phyloP scores from a whole-genome alignment of 169 alveolate genomes.

The Miamiensis avidus region DNA sequence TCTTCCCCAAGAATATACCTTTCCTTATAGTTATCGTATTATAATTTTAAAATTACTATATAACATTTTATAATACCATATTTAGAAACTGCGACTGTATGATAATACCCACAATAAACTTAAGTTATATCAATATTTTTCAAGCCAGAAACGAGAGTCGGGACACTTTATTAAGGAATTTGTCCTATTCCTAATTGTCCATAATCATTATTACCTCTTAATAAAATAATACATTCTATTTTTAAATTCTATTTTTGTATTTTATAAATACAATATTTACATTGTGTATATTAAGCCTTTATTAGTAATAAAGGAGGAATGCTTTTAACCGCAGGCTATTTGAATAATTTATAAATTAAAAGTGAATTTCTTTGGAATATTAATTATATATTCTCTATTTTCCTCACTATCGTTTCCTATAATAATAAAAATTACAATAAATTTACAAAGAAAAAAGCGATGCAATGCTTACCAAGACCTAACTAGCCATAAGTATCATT shows the following conservation, averaged over 20 bases:
- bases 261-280: too few species aligned
- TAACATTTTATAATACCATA: background rate
- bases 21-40: background rate
- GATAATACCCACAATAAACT: background rate
- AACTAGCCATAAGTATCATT: background rate
- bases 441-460: too few species aligned
- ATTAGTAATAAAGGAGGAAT: background rate
- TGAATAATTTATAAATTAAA: too few species aligned
- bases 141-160: background rate
- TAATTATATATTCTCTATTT: too few species aligned
- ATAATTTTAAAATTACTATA: too few species aligned
- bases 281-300: background rate
- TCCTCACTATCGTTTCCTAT: background rate
- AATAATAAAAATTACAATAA: too few species aligned
- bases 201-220: background rate
- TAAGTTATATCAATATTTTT: too few species aligned
- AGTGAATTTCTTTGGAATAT: background rate
- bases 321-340: background rate
- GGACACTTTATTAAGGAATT: background rate
- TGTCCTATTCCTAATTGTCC: background rate
- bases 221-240: too few species aligned
- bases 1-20: background rate
- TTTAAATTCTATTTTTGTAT: too few species aligned
- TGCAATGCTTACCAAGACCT: background rate
- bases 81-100: background rate